Percentiles rank a stretch among this genome's conserved stretches.
phyloP scores from a whole-genome alignment of 129 eudicot species.

The Gnaphalium uliginosum region DNA sequence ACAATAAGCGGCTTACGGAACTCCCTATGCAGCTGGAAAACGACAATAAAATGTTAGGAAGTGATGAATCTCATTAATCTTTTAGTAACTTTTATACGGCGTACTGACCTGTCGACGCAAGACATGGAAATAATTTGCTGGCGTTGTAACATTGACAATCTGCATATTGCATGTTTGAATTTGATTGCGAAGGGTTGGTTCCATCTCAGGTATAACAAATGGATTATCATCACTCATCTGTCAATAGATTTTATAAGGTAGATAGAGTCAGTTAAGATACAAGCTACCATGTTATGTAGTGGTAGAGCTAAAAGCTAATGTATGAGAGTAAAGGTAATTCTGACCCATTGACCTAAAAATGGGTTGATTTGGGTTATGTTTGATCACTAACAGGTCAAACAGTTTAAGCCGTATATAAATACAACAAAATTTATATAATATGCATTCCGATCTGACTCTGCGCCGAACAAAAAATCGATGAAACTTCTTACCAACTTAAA shows the following conservation, averaged over 20 bases:
- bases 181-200: slow-evolving; percentile 83
- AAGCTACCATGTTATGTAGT: background rate
- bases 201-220: slow-evolving; percentile 90
- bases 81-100: background rate
- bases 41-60: slow-evolving; percentile 20
- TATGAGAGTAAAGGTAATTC: background rate
- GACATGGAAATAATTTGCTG: slow-evolving; percentile 98
- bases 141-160: slow-evolving; percentile 93
- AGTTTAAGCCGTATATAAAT: too few relatives aligned
- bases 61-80: background rate
- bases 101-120: slow-evolving; percentile 84
- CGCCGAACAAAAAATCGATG: too few relatives aligned
- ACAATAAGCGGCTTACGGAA: slow-evolving; percentile 96
- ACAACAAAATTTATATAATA: too few relatives aligned
- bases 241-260: slow-evolving; percentile 17
- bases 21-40: slow-evolving; percentile 78
- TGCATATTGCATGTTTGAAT: slow-evolving; percentile 99
- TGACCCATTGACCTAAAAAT: background rate
- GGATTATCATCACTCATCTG: slow-evolving; percentile 99
- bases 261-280: slow-evolving; percentile 2
- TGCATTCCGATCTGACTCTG: too few relatives aligned
- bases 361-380: background rate
- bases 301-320: background rate
- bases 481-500: too few relatives aligned
- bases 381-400: background rate